Base-by-base conservation (phyloP, 768 basidiomycete species). In the Leccinum uliginosum region DNA sequence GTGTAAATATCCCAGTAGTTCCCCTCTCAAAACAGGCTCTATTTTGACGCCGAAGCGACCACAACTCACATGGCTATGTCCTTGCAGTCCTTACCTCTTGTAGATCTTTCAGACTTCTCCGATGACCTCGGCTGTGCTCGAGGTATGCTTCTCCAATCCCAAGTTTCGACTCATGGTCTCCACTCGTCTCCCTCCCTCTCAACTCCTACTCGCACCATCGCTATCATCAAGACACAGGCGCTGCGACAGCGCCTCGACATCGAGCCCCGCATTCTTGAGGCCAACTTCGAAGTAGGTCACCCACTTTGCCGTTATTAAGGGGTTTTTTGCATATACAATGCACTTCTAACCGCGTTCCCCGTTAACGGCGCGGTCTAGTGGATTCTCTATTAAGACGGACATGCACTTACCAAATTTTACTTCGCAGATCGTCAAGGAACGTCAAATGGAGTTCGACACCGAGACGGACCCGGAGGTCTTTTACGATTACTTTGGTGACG, bases 361-460 rank as follows among this genome's bases (percentile, higher is more conserved):
- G 40, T 23, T 23, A 30, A 53, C 14, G 35, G 50, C 51, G 45
- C 53, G 58, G 50, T 44, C 34, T n/a, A 43, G 55, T 58, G 59
- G 56, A 62, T 69, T 53, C 60, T 49, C 45, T 49, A 49, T 49
- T 53, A 62, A 35, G 14, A 50, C 56, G 40, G 59, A 49, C 54
- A 43, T 52, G n/a, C 30, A 53, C 54, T 65, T 35, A 70, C 56
- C n/a, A 19, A 54, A 35, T 21, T 58, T 58, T 54, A 8, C 61
- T 53, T 44, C 59, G 29, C 68, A 88, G 88, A 90, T 93, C 65
- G 83, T 90, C 57, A 93, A 93, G 71, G 91, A 92, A 71, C 76
- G 91, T 19, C 90, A 91, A 70, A 90, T 93, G 86, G 89, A 89
- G 61, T 92, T 93, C 63, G 90, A 92, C 65, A 80, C 83, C 15